phyloP scores from a whole-genome alignment of 257 asterid species.

The Nicotiana tabacum region DNA sequence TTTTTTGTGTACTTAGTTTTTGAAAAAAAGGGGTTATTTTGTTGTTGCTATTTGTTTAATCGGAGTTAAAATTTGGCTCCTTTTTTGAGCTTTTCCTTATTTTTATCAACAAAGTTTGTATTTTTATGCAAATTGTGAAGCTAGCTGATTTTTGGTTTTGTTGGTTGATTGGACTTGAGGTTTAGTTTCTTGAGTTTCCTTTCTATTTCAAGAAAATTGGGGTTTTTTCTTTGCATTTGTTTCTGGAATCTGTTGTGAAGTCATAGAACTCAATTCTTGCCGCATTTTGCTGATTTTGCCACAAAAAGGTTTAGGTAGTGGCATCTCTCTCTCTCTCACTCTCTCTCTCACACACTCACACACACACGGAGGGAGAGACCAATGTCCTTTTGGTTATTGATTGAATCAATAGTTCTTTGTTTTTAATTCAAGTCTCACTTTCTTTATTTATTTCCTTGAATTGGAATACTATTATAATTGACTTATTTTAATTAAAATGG shows the following conservation, averaged over 20 bases:
- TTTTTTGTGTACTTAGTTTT: neutral
- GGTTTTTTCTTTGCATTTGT: neutral
- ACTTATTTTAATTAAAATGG: neutral
- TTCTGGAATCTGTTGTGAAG: neutral
- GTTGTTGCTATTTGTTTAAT: neutral
- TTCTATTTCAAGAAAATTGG: neutral
- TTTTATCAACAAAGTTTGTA: neutral
- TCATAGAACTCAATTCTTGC: neutral
- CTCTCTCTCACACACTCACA: neutral
- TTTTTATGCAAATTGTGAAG: neutral
- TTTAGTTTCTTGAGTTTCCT: neutral
- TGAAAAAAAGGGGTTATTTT: neutral
- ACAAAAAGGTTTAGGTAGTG: neutral
- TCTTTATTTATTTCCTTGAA: conserved; percentile 1
- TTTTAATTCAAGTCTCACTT: neutral
- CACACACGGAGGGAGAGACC: neutral
- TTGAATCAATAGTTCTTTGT: neutral
- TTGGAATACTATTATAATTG: neutral
- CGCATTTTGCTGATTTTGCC: neutral
- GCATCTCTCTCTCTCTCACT: neutral
- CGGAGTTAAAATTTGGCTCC: neutral
- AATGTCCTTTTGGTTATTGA: neutral
- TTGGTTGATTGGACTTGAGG: neutral
- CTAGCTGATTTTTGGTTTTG: neutral
- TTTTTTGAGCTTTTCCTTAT: neutral